Evolutionary conservation across 495 filamentous ascomycete species (phyloP).

Genomic region (Tuber calosporum): DNA sequence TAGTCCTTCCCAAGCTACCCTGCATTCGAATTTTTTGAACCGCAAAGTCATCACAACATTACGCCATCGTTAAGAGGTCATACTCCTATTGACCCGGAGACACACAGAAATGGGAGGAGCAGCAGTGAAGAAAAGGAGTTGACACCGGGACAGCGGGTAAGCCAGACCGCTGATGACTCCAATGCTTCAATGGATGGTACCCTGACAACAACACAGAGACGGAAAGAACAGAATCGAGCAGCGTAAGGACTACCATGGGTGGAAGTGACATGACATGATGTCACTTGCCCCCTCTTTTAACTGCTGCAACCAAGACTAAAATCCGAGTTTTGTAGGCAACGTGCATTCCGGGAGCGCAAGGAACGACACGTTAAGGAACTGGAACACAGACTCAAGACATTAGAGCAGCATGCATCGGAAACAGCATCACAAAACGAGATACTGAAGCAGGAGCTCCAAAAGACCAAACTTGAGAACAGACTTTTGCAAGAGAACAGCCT

Average conservation of each 20-base stretch:
- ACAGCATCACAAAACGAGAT: conserved; percentile 89
- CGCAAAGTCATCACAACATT: conserved; percentile 28
- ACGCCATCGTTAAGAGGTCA: conserved; percentile 28
- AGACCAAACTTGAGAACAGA: conserved; percentile 41
- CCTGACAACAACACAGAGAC: conserved; percentile 45
- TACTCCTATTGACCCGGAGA: conserved; percentile 32
- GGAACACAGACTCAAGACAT: conserved; percentile 70
- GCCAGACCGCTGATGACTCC: conserved; percentile 45
- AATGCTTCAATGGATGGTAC: conserved; percentile 27
- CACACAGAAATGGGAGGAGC: conserved; percentile 33
- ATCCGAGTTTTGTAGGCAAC: conserved; percentile 56
- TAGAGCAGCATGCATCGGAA: conserved; percentile 50
- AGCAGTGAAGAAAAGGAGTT: conserved; percentile 42
- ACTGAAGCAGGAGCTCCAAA: conserved; percentile 50
- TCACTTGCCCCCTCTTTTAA: conserved; percentile 1
- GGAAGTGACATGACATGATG: conserved; percentile 8
- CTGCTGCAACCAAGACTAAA: conserved; percentile 23
- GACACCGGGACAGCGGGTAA: conserved; percentile 40
- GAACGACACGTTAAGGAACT: conserved; percentile 89
- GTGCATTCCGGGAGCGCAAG: conserved; percentile 94
- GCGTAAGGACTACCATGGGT: conserved; percentile 58
- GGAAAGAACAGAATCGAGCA: conserved; percentile 93
- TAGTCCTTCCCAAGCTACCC: conserved; percentile 30
- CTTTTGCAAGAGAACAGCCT: conserved; percentile 37
- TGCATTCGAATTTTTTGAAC: conserved; percentile 24